These are phyloP conservation scores for Rehmannia glutinosa DNA, from an alignment of 257 asterid species.

Conservation along the genomic window DNA sequence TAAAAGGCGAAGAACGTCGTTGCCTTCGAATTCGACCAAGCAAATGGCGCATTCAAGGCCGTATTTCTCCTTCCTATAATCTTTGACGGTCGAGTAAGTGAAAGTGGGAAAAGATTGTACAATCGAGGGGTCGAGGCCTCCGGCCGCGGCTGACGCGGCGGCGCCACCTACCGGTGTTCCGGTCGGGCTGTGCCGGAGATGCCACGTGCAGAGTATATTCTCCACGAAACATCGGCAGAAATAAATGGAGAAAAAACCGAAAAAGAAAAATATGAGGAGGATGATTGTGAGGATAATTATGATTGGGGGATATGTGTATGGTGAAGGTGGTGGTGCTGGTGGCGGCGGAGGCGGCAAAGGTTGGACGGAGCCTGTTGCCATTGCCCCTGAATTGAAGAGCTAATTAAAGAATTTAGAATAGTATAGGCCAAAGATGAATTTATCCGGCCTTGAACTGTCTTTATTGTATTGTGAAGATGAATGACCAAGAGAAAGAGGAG, in stretches of 20 bases:
- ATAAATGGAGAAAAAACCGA: constrained; percentile 63
- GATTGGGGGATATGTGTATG: constrained; percentile 53
- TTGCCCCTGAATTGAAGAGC: constrained; percentile 9
- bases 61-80: constrained; percentile 50
- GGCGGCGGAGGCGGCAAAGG: constrained; percentile 28
- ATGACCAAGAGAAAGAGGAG: not conserved
- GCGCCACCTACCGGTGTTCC: constrained; percentile 32
- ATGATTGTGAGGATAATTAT: constrained; percentile 55
- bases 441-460: not conserved
- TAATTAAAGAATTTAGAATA: not conserved
- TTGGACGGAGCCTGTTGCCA: constrained; percentile 41
- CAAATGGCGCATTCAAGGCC: constrained; percentile 95
- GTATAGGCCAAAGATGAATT: not conserved
- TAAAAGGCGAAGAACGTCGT: constrained; percentile 59
- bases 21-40: constrained; percentile 54
- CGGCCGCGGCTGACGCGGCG: not conserved
- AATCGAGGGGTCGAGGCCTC: constrained; percentile 60
- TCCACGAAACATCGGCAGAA: constrained; percentile 74
- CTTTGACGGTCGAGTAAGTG: constrained; percentile 63
- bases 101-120: constrained; percentile 68
- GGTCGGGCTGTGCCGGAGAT: constrained; percentile 30
- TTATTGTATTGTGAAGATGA: too few species aligned
- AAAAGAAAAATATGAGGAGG: constrained; percentile 58
- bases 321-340: not conserved
- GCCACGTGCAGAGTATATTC: constrained; percentile 55